phyloP scores from a whole-genome alignment of 345 rosid genomes.

The Ceriops tagal region DNA sequence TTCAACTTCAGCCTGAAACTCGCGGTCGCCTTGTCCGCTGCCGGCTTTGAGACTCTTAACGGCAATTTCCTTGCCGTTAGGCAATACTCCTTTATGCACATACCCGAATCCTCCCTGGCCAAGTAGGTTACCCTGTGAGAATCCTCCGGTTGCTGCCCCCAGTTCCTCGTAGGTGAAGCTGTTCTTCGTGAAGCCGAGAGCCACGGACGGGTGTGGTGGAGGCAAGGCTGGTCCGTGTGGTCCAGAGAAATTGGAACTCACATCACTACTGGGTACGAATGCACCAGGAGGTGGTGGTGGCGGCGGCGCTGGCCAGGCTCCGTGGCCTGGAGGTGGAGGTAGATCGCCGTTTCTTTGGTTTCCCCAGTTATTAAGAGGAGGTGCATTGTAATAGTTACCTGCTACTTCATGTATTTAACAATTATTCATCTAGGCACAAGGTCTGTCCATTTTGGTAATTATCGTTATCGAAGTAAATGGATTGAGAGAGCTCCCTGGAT shows the following conservation, averaged over 20 bases:
- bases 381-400: not conserved
- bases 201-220: slow-evolving; percentile 41
- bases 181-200: slow-evolving; percentile 58
- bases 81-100: slow-evolving; percentile 72
- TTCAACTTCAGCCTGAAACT: slow-evolving; percentile 84
- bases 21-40: slow-evolving; percentile 73
- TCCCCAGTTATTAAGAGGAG: slow-evolving; percentile 6
- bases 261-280: slow-evolving; percentile 32
- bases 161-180: slow-evolving; percentile 67
- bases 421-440: too few species aligned
- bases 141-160: slow-evolving; percentile 58
- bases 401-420: too few species aligned
- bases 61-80: slow-evolving; percentile 75
- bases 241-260: slow-evolving; percentile 39
- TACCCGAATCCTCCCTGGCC: slow-evolving; percentile 91
- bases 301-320: slow-evolving; percentile 29
- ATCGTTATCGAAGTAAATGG: too few species aligned
- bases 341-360: slow-evolving; percentile 20
- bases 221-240: slow-evolving; percentile 44
- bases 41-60: slow-evolving; percentile 74
- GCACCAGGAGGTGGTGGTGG: slow-evolving; percentile 29
- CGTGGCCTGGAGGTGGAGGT: slow-evolving; percentile 39
- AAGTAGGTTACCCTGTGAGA: slow-evolving; percentile 50
- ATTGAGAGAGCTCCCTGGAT: too few species aligned
- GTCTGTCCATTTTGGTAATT: too few species aligned